These are phyloP conservation scores for Leccinum griseonigrum DNA, from an alignment of 1,284 basidiomycete genomes.

Conservation along the genomic window DNA sequence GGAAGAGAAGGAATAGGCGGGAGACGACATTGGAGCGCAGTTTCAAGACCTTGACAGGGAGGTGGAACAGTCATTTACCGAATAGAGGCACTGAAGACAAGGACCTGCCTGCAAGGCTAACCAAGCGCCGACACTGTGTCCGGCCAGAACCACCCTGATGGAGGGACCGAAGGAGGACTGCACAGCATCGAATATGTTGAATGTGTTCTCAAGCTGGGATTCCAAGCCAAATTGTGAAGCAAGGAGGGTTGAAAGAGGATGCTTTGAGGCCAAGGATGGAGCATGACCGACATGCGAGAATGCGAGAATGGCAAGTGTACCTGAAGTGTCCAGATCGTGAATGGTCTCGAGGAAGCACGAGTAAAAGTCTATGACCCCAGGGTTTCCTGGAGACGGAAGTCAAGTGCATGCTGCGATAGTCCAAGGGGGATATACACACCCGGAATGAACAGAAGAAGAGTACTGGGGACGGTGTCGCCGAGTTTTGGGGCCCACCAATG, in stretches of 20 bases:
- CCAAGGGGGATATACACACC: constrained; percentile 32
- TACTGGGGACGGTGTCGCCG: constrained; percentile 31
- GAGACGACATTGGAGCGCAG: constrained; percentile 37
- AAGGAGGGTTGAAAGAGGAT: constrained; percentile 9
- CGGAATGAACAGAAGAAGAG: constrained; percentile 57
- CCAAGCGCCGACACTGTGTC: constrained; percentile 65
- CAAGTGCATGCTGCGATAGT: background rate
- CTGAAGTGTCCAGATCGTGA: constrained; percentile 35
- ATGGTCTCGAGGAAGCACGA: constrained; percentile 51
- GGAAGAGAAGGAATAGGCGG: constrained; percentile 53
- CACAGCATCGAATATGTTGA: constrained; percentile 50
- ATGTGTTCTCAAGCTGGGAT: constrained; percentile 46
- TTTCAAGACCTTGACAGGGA: constrained; percentile 44
- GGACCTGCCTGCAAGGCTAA: constrained; percentile 49
- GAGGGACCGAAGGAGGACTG: constrained; percentile 33
- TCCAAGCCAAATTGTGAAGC: constrained; percentile 34
- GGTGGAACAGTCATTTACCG: background rate
- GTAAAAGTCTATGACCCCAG: constrained; percentile 59
- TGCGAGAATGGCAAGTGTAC: constrained; percentile 46
- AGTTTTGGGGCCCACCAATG: constrained; percentile 51
- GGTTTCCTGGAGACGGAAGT: constrained; percentile 43
- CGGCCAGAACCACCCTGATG: constrained; percentile 45
- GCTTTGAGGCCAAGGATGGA: constrained; percentile 30
- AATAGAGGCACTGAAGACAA: background rate
- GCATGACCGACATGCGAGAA: constrained; percentile 55